A percentile compares a stretch with the other conserved stretches of the same genome.
phyloP scores from a whole-genome alignment of 345 rosid species.

The Eucalyptus decipiens region DNA sequence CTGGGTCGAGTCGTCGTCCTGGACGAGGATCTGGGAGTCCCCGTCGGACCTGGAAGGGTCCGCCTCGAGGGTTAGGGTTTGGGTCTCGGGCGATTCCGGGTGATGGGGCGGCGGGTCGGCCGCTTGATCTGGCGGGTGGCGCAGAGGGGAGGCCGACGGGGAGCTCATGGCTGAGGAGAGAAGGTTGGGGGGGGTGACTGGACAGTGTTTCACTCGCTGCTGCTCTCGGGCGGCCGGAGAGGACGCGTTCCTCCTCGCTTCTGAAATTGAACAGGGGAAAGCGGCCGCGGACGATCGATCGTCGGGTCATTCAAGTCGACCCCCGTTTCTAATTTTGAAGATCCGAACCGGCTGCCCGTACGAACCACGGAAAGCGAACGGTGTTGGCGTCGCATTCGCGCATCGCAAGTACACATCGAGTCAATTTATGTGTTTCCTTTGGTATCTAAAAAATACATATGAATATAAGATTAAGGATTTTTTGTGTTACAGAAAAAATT shows the following conservation, averaged over 20 bases:
- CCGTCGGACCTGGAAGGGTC: neutral
- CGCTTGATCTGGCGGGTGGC: neutral
- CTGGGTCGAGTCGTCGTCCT: neutral
- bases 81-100: neutral
- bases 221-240: neutral
- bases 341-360: too few relatives aligned
- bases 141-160: neutral
- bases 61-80: neutral
- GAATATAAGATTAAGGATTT: too few relatives aligned
- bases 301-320: neutral
- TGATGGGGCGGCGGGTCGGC: neutral
- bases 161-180: neutral
- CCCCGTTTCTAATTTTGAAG: neutral
- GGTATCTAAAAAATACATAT: too few relatives aligned
- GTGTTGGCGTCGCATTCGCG: too few relatives aligned
- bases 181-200: too few relatives aligned
- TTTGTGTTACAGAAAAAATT: accelerated
- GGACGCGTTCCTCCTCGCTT: neutral
- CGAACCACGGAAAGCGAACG: too few relatives aligned
- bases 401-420: too few relatives aligned
- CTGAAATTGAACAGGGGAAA: neutral
- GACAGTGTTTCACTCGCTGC: neutral
- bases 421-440: too few relatives aligned
- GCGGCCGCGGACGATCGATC: neutral
- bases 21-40: neutral